Conservation (phyloP, 2,329 filamentous ascomycete species). For the Cladophialophora chaetospira region DNA sequence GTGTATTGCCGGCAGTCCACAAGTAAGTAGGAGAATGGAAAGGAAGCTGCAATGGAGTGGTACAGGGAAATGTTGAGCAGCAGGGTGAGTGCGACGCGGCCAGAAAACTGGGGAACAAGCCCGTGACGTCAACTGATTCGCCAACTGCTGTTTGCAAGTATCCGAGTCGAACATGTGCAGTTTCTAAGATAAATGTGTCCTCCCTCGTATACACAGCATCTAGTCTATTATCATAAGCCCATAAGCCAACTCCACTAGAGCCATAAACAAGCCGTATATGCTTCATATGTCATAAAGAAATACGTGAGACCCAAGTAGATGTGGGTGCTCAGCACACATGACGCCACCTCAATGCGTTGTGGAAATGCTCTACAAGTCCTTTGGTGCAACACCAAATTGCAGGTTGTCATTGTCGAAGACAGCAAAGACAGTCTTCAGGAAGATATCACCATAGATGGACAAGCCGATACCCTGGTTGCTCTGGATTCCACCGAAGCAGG, state of each 20-base stretch:
- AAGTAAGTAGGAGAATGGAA: background rate
- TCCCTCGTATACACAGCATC: background rate
- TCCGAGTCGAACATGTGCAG: no score
- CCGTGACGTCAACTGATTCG: conserved; percentile 5
- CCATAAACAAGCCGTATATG: no score
- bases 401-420: conserved; percentile 60
- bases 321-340: background rate
- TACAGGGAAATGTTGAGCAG: background rate
- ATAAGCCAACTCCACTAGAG: no score
- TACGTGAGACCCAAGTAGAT: background rate
- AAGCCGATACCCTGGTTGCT: conserved; percentile 55
- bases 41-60: background rate
- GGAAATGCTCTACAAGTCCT: conserved; percentile 26
- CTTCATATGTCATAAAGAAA: background rate
- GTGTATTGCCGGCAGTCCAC: background rate
- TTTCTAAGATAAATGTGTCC: no score
- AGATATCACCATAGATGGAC: conserved; percentile 75
- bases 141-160: no score
- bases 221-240: no score
- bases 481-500: conserved; percentile 78
- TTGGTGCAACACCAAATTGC: conserved; percentile 30
- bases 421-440: conserved; percentile 75
- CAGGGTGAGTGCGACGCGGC: conserved; percentile 1
- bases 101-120: background rate
- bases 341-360: no score